These are phyloP conservation scores for Cordyceps pruinosa DNA, from an alignment of 2,329 filamentous ascomycete species.

Conservation along the genomic window DNA sequence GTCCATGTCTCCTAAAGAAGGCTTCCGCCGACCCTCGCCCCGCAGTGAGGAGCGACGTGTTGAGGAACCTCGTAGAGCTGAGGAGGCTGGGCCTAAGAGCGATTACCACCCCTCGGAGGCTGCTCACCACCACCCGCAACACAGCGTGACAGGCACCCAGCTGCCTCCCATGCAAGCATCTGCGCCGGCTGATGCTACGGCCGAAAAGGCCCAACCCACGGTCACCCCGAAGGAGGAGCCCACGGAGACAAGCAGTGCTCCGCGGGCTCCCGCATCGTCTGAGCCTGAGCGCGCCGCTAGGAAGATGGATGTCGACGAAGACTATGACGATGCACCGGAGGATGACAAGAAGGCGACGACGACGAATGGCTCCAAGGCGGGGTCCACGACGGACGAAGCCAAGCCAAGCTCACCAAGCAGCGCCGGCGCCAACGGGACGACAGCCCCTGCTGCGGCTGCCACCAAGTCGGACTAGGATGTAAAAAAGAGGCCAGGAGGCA, in stretches of 20 bases:
- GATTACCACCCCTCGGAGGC: slow-evolving; percentile 85
- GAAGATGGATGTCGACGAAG: slow-evolving; percentile 95
- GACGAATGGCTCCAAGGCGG: slow-evolving; percentile 38
- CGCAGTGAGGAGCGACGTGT: slow-evolving; percentile 59
- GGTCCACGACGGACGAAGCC: slow-evolving; percentile 42
- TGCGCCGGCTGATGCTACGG: slow-evolving; percentile 41
- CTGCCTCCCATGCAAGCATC: slow-evolving; percentile 53
- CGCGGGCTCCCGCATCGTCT: slow-evolving; percentile 40
- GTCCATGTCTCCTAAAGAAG: slow-evolving; percentile 64
- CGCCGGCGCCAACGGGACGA: slow-evolving; percentile 38
- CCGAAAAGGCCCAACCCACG: slow-evolving; percentile 37
- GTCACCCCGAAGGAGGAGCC: slow-evolving; percentile 52
- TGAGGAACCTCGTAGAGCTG: slow-evolving; percentile 46
- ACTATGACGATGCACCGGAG: slow-evolving; percentile 91
- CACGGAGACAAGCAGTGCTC: slow-evolving; percentile 33
- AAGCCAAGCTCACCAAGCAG: slow-evolving; percentile 45
- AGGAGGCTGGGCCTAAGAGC: slow-evolving; percentile 25
- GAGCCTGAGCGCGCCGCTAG: slow-evolving; percentile 79
- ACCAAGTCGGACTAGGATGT: slow-evolving; percentile 40
- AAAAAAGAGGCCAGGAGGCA: slow-evolving; percentile 6
- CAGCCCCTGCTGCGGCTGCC: slow-evolving; percentile 28
- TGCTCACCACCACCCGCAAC: slow-evolving; percentile 64
- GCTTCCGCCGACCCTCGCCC: slow-evolving; percentile 71
- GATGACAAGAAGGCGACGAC: slow-evolving; percentile 62
- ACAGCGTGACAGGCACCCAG: slow-evolving; percentile 45